phyloP scores from a whole-genome alignment of 208 protist species.

The Trichomonas gallinae region DNA sequence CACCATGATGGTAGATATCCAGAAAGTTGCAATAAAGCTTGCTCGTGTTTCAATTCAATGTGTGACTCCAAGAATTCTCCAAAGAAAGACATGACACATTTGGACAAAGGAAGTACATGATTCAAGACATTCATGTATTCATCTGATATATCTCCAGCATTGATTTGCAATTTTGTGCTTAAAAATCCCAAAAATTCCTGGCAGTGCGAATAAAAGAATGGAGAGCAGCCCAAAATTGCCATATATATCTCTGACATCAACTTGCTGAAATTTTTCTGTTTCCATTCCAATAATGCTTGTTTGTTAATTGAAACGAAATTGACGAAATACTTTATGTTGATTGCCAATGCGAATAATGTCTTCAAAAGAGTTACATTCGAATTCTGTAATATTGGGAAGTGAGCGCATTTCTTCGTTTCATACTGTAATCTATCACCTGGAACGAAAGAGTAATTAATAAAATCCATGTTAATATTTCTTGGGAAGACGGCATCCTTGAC shows the following conservation, averaged over 20 bases:
- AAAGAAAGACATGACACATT: neutral
- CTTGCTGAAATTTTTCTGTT: neutral
- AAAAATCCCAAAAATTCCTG: neutral
- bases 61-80: neutral
- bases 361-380: neutral
- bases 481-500: neutral
- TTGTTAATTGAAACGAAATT: neutral
- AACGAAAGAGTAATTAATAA: neutral
- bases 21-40: no score
- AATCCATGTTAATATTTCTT: neutral
- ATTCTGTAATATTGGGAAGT: neutral
- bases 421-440: neutral
- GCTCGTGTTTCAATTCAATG: neutral
- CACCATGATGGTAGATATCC: neutral
- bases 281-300: neutral
- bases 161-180: neutral
- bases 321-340: neutral
- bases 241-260: neutral
- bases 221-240: neutral
- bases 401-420: neutral
- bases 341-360: neutral
- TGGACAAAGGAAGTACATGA: neutral
- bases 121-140: neutral
- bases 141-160: neutral
- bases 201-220: neutral